Conservation (phyloP, 1,139 yeast genomes). For the Taphrina flavorubra region DNA sequence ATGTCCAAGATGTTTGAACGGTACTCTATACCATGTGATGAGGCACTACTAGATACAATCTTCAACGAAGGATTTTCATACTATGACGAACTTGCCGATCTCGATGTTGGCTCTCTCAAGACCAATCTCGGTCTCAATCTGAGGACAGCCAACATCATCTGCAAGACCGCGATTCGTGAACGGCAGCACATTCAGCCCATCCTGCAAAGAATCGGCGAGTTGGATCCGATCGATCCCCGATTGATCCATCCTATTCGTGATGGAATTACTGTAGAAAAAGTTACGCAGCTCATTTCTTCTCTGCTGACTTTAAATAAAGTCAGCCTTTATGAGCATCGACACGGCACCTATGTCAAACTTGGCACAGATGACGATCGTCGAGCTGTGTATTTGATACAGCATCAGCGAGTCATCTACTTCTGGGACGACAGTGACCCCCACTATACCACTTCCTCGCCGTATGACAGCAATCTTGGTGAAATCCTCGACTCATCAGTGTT, state of each 20-base stretch:
- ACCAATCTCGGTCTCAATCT: constrained; percentile 18
- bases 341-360: constrained; percentile 13
- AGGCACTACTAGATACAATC: not conserved
- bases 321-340: constrained; percentile 17
- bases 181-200: constrained; percentile 15
- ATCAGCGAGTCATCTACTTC: constrained; percentile 16
- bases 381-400: constrained; percentile 7
- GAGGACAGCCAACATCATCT: constrained; percentile 7
- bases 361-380: constrained; percentile 9
- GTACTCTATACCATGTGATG: constrained; percentile 3
- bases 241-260: constrained; percentile 6
- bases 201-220: constrained; percentile 18
- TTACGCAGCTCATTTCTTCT: not conserved
- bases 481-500: not conserved
- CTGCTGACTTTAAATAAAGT: not conserved
- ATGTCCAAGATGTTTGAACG: constrained; percentile 9
- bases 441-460: not conserved
- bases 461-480: constrained; percentile 1
- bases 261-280: constrained; percentile 9
- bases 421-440: constrained; percentile 5
- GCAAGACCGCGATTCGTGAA: constrained; percentile 20
- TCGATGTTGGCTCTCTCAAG: constrained; percentile 13
- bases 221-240: constrained; percentile 11
- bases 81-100: constrained; percentile 20
- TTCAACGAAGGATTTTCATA: constrained; percentile 6